Conservation (phyloP, 306 rosid genomes). For the Vicia villosa region DNA sequence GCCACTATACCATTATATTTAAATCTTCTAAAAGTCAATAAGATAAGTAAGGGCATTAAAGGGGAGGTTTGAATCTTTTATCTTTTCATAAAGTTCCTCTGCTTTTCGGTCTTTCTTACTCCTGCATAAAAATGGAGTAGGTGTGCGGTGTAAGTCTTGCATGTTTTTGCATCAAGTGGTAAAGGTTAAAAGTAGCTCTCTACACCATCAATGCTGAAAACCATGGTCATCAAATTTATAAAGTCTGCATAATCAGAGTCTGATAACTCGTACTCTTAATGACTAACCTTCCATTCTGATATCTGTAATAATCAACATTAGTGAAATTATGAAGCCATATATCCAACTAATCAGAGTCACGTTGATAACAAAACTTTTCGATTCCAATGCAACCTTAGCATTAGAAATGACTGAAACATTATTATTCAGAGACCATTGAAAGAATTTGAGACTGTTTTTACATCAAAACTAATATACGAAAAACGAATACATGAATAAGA, state of each 20-base stretch:
- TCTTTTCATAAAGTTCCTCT: constrained; percentile 66
- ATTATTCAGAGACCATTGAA: neutral
- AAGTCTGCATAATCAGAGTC: constrained; percentile 80
- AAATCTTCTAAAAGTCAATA: too few relatives aligned
- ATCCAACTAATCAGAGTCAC: constrained; percentile 5
- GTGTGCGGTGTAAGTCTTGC: constrained; percentile 79
- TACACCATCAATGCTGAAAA: constrained; percentile 86
- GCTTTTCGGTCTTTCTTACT: constrained; percentile 78
- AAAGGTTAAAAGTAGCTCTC: constrained; percentile 90
- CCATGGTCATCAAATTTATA: constrained; percentile 84
- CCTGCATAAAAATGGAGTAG: constrained; percentile 88
- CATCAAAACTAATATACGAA: constrained; percentile 9
- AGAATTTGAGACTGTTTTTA: constrained; percentile 1
- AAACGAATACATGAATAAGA: neutral
- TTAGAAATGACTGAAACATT: neutral
- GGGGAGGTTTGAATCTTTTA: constrained; percentile 57
- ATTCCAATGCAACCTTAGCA: constrained; percentile 17
- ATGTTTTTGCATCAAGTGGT: constrained; percentile 59
- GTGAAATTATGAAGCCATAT: constrained; percentile 17
- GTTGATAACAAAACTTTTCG: constrained; percentile 13
- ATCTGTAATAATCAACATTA: constrained; percentile 60
- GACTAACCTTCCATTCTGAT: constrained; percentile 86
- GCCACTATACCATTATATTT: too few relatives aligned
- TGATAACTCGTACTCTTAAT: constrained; percentile 55
- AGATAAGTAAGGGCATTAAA: constrained; percentile 66